A percentile compares a stretch with the other conserved stretches of the same genome.
Evolutionary conservation across 352 stramenopile species (phyloP).

Genomic region (Pythium periplocum): DNA sequence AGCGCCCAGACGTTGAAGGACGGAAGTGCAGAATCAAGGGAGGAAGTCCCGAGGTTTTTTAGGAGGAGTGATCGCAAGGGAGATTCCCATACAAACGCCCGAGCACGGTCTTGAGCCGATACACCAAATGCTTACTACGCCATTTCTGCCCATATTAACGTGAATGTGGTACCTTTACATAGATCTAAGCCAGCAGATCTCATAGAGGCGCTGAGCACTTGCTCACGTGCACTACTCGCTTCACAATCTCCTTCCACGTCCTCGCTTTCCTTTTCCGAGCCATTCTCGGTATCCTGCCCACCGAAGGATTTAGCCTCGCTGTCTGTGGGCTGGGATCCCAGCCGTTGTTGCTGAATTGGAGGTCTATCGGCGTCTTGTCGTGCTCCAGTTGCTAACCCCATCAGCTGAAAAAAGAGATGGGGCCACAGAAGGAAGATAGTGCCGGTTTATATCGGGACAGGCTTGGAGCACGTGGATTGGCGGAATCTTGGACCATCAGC

Average conservation of each 20-base stretch:
- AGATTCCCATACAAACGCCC: constrained; percentile 16
- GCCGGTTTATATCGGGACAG: constrained; percentile 30
- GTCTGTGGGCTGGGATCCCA: constrained; percentile 1
- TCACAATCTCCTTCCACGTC: too few species aligned
- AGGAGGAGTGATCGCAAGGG: constrained; percentile 20
- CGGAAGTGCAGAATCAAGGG: constrained; percentile 31
- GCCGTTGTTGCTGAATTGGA: constrained; percentile 30
- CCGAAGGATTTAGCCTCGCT: constrained; percentile 22
- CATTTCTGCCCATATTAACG: too few species aligned
- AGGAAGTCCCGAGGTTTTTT: constrained; percentile 32
- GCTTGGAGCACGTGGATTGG: constrained; percentile 28
- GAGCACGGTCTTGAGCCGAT: too few species aligned
- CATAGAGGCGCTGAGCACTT: too few species aligned
- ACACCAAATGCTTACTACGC: too few species aligned
- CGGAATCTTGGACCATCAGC: constrained; percentile 13
- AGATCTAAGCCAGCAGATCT: too few species aligned
- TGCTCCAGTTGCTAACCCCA: constrained; percentile 22
- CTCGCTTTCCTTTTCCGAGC: constrained; percentile 14
- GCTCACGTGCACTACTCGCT: too few species aligned
- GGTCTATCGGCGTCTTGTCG: constrained; percentile 20
- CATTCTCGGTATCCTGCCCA: constrained; percentile 14
- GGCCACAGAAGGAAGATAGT: constrained; percentile 27
- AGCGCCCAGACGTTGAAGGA: constrained; percentile 30
- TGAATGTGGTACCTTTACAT: too few species aligned
- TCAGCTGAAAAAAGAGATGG: constrained; percentile 34